Base-by-base conservation (phyloP, 2,329 filamentous ascomycete species). In the Aspergillus arachidicola region DNA sequence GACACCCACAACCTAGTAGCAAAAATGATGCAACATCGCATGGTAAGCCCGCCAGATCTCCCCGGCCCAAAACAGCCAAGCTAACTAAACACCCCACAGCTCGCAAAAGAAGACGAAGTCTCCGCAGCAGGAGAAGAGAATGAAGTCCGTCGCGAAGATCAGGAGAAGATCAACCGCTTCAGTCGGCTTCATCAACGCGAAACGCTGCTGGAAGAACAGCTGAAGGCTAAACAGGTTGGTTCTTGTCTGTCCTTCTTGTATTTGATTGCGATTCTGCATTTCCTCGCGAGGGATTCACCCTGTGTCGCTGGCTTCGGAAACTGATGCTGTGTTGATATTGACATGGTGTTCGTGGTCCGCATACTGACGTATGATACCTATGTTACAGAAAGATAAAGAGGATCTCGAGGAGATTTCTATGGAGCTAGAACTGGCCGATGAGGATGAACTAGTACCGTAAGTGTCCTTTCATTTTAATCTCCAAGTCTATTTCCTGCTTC, bases 121-220 rank as follows among this genome's bases (percentile, higher is more conserved):
- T 77, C 89, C 63, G 84, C 89, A 23, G 85, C 85, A 58, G 86
- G 87, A 65, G 91, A 95, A 69, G 95, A 99, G 76, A 90, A 93
- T 72, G 92, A 97, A 79, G 95, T 99, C 63, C 91, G 95, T 64
- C 91, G 94, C 74, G 94, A 98, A 78, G 95, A 99, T 77, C 95
- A 99, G 80, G 94, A 98, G 82, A 96, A 95, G 82, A 99, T 99
- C 87, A 99, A 99, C 82, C 90, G 89, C 68, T 99, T 99, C 84
- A 97, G 94, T 79, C 89, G 93, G 51, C 84, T 99, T 66, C 95
- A 99, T 78, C 93, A 96, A 76, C 90, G 92, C 58, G 91, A 97
- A 77, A 85, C 91, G 38, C 79, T 84, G 3, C 78, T 98, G 4
- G 89, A 96, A 75, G 93, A 96, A 55, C 89, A 95, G 71, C 81